Base-by-base conservation (phyloP, 306 rosid species). In the Neltuma alba region DNA sequence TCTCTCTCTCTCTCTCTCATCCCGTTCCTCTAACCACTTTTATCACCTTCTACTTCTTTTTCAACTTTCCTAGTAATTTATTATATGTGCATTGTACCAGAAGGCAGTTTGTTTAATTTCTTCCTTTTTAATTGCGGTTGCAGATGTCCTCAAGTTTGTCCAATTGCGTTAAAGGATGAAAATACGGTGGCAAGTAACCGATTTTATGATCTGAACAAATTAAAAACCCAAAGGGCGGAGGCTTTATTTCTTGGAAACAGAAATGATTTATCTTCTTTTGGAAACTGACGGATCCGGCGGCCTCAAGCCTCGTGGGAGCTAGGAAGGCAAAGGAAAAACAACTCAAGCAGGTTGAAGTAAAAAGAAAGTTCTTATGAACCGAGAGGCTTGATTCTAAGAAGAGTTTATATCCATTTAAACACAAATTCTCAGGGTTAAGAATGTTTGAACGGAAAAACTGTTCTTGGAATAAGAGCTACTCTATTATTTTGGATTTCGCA, bases 1-100 rank as follows among this genome's bases (percentile, higher is more conserved):
- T 52, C 41, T 20, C 66, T n/a, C 60, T 45, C 48, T 2, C 28
- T 48, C 61, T 21, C 61, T 54, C 61, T n/a, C 63, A 57, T 23
- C 63, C 9, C 27, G 7, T 36, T 7, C 28, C 11, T 66, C 82
- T 81, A 81, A 70, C 87, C 73, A 78, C 84, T 81, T 84, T 70
- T 70, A 37, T 52, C 64, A 13, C 21, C 33, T 38, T 52, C 52
- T 40, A 4, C 77, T 47, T 11, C 50, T 63, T 77, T 47, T 8
- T 64, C 16, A 27, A 18, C 15, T 16, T 77, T 76, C 67, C 58
- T 6, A 44, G 20, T 14, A 48, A 11, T 36, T 30, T 11, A 27
- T 58, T 38, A 38, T 27, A 58, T 58, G 33, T 27, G 36, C 36
- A 58, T 58, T 27, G 63, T 23, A 23, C 31, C 33, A 27, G 36